These are phyloP conservation scores for Lasiodiplodia gonubiensis DNA, from an alignment of 2,329 filamentous ascomycete genomes.

Conservation along the genomic window DNA sequence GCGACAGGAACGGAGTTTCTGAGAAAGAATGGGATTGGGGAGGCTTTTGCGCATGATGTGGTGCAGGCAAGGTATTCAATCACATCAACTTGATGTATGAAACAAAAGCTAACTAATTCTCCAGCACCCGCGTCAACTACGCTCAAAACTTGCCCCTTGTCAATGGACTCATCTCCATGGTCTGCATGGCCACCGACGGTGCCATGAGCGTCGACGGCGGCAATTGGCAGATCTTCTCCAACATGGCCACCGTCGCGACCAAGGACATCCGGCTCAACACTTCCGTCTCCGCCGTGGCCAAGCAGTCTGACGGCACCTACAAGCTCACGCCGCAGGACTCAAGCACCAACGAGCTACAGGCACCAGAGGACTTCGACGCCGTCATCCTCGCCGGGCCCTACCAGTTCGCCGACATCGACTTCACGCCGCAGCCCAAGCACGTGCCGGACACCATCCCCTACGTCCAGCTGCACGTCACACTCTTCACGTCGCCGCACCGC, in stretches of 20 bases:
- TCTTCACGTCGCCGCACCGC: slow-evolving; percentile 79
- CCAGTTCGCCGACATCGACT: slow-evolving; percentile 75
- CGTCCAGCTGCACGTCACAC: slow-evolving; percentile 83
- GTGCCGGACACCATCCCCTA: slow-evolving; percentile 82
- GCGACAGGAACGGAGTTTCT: slow-evolving; percentile 77
- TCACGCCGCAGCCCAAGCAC: slow-evolving; percentile 50
- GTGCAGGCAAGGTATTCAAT: slow-evolving; percentile 69
- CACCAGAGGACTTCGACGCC: slow-evolving; percentile 66
- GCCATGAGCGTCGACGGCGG: slow-evolving; percentile 80
- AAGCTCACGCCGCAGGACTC: slow-evolving; percentile 42
- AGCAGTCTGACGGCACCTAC: slow-evolving; percentile 46
- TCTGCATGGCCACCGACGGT: slow-evolving; percentile 87
- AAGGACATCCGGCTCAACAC: slow-evolving; percentile 70
- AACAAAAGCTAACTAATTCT: not conserved
- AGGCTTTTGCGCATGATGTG: slow-evolving; percentile 75
- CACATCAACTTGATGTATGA: not conserved
- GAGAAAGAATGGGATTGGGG: slow-evolving; percentile 68
- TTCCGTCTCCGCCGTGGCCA: slow-evolving; percentile 59
- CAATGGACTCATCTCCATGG: slow-evolving; percentile 88
- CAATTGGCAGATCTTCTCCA: slow-evolving; percentile 93
- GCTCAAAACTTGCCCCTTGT: slow-evolving; percentile 86
- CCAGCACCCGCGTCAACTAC: slow-evolving; percentile 88
- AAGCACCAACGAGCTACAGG: slow-evolving; percentile 27
- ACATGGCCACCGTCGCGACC: slow-evolving; percentile 60
- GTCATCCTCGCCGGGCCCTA: slow-evolving; percentile 83